These are phyloP conservation scores for Ustilago hordei DNA, from an alignment of 1,284 basidiomycete genomes.

Conservation along the genomic window DNA sequence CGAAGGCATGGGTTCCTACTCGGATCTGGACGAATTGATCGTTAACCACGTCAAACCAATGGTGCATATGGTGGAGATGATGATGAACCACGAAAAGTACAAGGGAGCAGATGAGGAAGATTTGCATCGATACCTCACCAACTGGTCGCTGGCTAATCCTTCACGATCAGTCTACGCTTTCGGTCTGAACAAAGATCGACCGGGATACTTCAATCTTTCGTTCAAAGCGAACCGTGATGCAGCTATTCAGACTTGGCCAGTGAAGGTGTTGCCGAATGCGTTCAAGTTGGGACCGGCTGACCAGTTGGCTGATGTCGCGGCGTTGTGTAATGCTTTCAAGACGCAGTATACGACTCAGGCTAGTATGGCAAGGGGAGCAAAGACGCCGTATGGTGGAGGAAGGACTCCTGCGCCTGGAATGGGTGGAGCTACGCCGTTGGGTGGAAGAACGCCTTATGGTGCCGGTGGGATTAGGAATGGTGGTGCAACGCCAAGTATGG, in stretches of 20 bases:
- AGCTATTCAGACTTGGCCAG: slow-evolving; percentile 69
- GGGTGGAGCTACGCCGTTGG: slow-evolving; percentile 44
- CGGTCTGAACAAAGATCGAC: slow-evolving; percentile 86
- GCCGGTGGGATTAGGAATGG: slow-evolving; percentile 22
- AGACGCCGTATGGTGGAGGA: slow-evolving; percentile 55
- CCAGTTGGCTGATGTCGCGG: slow-evolving; percentile 64
- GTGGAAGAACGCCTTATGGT: slow-evolving; percentile 38
- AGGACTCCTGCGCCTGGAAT: slow-evolving; percentile 49
- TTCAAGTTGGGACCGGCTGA: slow-evolving; percentile 67
- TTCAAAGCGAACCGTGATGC: slow-evolving; percentile 81
- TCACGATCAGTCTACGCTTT: slow-evolving; percentile 96
- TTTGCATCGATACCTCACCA: slow-evolving; percentile 72
- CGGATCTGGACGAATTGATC: slow-evolving; percentile 96
- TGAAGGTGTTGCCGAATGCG: slow-evolving; percentile 66
- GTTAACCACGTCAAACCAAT: slow-evolving; percentile 97
- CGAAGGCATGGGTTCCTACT: slow-evolving; percentile 82
- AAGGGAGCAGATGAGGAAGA: slow-evolving; percentile 87
- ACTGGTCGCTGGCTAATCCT: slow-evolving; percentile 83
- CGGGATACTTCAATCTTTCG: slow-evolving; percentile 92
- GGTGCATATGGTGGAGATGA: slow-evolving; percentile 90
- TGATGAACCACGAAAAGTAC: slow-evolving; percentile 96
- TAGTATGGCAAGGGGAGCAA: slow-evolving; percentile 53
- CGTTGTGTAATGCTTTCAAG: slow-evolving; percentile 68
- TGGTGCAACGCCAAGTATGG: slow-evolving; percentile 22
- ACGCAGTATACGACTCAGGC: slow-evolving; percentile 67